Evolutionary conservation across 768 basidiomycete species (phyloP).

Genomic region (Rhodotorula graminis): DNA sequence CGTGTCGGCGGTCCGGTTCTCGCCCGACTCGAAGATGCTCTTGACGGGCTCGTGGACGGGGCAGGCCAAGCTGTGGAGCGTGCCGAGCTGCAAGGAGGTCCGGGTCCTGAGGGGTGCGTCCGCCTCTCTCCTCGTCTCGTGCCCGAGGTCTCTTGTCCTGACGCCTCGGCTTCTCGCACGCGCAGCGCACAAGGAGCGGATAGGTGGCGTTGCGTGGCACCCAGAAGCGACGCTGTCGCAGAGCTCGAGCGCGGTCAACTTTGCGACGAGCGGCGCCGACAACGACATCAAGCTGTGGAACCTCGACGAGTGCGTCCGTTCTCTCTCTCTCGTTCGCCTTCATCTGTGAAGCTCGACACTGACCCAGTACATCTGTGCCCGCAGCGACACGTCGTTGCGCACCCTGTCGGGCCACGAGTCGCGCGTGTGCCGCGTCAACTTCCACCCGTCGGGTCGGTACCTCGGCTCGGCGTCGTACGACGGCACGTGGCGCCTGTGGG

Average conservation of each 20-base stretch:
- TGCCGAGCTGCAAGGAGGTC: slow-evolving; percentile 79
- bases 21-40: slow-evolving; percentile 80
- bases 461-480: slow-evolving; percentile 94
- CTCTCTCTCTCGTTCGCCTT: neutral
- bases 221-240: slow-evolving; percentile 74
- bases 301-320: slow-evolving; percentile 60
- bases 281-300: slow-evolving; percentile 83
- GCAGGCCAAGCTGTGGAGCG: slow-evolving; percentile 87
- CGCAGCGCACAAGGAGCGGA: slow-evolving; percentile 77
- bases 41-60: slow-evolving; percentile 97
- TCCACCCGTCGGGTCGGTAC: slow-evolving; percentile 92
- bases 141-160: neutral
- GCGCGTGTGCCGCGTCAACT: slow-evolving; percentile 87
- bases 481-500: slow-evolving; percentile 96
- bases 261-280: slow-evolving; percentile 89
- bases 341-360: too few relatives aligned
- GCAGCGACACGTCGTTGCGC: slow-evolving; percentile 69
- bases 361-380: slow-evolving; percentile 1
- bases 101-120: slow-evolving; percentile 64
- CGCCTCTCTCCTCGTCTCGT: neutral
- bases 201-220: slow-evolving; percentile 98
- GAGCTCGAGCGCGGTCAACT: slow-evolving; percentile 65
- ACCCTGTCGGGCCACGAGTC: slow-evolving; percentile 81
- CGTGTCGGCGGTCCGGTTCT: slow-evolving; percentile 86
- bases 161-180: neutral